Evolutionary conservation across 2,329 filamentous ascomycete genomes (phyloP).

Genomic region (Gaeumannomyces tritici): DNA sequence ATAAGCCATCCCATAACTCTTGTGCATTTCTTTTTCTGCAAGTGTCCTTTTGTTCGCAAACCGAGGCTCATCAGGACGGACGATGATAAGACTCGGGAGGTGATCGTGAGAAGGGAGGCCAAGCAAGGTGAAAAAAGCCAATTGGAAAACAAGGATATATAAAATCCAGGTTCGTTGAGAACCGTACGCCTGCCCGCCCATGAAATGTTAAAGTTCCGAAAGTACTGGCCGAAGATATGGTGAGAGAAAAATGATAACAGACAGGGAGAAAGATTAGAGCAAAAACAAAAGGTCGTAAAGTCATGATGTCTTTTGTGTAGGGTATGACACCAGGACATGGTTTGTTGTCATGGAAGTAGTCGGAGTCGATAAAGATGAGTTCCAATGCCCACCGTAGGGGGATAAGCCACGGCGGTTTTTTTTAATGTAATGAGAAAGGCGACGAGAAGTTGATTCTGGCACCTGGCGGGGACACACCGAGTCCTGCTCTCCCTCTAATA

Average conservation of each 20-base stretch:
- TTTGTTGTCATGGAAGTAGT: too few relatives aligned
- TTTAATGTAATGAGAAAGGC: constrained; percentile 1
- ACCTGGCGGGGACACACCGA: constrained; percentile 1
- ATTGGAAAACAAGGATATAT: constrained; percentile 8
- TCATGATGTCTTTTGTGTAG: too few relatives aligned
- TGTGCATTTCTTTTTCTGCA: constrained; percentile 6
- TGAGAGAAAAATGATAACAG: constrained; percentile 8
- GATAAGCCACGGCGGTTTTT: neutral
- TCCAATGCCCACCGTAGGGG: neutral
- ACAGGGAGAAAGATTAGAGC: constrained; percentile 6
- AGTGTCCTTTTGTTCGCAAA: too few relatives aligned
- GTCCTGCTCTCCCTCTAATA: constrained; percentile 49
- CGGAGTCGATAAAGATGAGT: too few relatives aligned
- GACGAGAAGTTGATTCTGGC: constrained; percentile 22
- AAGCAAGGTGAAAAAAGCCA: constrained; percentile 8
- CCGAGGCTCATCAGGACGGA: too few relatives aligned
- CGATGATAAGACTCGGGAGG: too few relatives aligned
- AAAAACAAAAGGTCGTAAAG: neutral
- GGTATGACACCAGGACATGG: too few relatives aligned
- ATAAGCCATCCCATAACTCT: too few relatives aligned
- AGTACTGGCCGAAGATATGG: constrained; percentile 8
- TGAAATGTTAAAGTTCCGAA: constrained; percentile 13
- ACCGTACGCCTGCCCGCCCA: constrained; percentile 20
- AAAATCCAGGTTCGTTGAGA: constrained; percentile 23
- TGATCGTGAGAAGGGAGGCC: constrained; percentile 11